Evolutionary conservation across 148 eudicot genomes (phyloP), one percentile per base, ranked within the genome.

Genomic region (Hydrangea macrophylla): DNA sequence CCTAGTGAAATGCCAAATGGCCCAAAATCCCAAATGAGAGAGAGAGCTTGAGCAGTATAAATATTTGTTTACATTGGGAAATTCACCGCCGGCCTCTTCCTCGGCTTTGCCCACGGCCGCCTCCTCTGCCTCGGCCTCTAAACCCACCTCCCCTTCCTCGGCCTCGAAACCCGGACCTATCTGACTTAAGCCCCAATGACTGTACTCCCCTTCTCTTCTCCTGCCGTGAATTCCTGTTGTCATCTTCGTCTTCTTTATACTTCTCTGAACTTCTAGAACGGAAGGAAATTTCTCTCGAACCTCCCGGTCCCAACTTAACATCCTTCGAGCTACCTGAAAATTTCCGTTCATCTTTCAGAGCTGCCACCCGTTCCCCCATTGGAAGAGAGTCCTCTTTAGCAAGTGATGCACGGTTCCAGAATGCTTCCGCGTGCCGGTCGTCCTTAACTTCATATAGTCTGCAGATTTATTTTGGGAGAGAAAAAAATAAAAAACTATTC

Each of bases 361-460:
- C 83, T 0, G 86, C 92, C 40, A 78, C 82, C 64, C 97, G 79
- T 75, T 90, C 93, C 27, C 91, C 97, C 71, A 94, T 39, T 2
- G 99, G 78, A 55, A 91, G 90, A 60, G 96, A 70, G 3, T 88
- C 96, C 79, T 86, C 96, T 25, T 85, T 84, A 20, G 93, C 88
- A 59, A 91, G 88, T 11, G 99, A 94, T 10, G 26, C 39, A 2
- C 68, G 53, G 37, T 85, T 87, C 54, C 64, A 74, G 83, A 81
- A 94, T 11, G 97, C 96, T 65, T 94, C 89, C 54, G 99, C 99
- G 25, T 94, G 99, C 36, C 93, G 78, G 54, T 85, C 95, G 50
- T 94, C 97, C 84, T 94, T 94, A 17, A 83, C 97, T 84, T 86
- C 97, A 70, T 80, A 83, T 70, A 94, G 72, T 76, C 99, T 94